These are phyloP conservation scores for Astrothelium subdiscretum DNA, from an alignment of 495 filamentous ascomycete genomes.

Conservation along the genomic window DNA sequence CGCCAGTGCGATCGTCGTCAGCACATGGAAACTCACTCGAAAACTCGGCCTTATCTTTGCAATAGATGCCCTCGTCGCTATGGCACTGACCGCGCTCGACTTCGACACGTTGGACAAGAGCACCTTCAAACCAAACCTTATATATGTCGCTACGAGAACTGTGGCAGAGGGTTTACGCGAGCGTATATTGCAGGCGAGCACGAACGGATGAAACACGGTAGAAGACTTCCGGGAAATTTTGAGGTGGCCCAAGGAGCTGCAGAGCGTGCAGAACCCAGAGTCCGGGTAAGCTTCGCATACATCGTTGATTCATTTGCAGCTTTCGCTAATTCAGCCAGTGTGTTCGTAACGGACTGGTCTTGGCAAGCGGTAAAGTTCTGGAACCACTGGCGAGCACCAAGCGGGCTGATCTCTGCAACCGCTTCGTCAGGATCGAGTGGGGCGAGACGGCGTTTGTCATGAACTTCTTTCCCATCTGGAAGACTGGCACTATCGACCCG, in stretches of 20 bases:
- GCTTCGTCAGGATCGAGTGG: neutral
- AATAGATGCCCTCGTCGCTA: neutral
- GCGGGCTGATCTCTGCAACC: neutral
- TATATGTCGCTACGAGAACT: neutral
- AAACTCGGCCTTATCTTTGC: neutral
- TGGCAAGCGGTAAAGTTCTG: neutral
- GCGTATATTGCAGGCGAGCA: neutral
- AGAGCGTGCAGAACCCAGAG: neutral
- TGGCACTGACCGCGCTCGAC: neutral
- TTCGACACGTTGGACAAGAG: neutral
- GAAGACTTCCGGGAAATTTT: neutral
- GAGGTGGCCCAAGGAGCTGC: neutral
- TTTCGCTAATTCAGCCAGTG: neutral
- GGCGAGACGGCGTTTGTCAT: neutral
- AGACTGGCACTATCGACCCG: neutral
- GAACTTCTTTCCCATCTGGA: neutral
- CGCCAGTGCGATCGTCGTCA: neutral
- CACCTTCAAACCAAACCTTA: neutral
- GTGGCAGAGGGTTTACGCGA: neutral
- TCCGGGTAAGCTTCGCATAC: neutral
- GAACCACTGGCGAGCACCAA: neutral
- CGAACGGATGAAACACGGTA: neutral
- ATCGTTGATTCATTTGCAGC: neutral
- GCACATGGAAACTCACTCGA: neutral
- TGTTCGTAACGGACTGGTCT: neutral